phyloP scores from a whole-genome alignment of 2,329 filamentous ascomycete species.

The Epichloe scottii region DNA sequence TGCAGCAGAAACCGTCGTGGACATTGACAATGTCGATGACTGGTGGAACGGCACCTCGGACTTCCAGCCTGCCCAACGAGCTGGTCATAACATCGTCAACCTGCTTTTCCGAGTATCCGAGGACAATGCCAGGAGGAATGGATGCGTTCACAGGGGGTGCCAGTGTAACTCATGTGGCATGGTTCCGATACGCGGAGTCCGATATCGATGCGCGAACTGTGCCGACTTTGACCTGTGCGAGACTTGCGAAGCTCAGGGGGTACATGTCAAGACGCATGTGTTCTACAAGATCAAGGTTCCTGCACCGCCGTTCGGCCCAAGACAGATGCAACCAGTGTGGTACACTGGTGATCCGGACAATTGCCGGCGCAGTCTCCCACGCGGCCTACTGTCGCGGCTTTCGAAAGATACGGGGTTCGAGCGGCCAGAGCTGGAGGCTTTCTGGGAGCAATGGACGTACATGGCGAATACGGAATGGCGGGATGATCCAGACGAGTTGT shows the following conservation, averaged over 20 bases:
- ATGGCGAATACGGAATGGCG: conserved; percentile 78
- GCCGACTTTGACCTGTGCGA: conserved; percentile 94
- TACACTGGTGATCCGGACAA: conserved; percentile 78
- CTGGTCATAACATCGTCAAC: conserved; percentile 70
- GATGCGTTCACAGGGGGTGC: conserved; percentile 85
- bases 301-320: conserved; percentile 68
- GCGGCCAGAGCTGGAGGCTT: conserved; percentile 75
- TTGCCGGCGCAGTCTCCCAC: conserved; percentile 54
- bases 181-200: conserved; percentile 79
- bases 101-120: conserved; percentile 87
- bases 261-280: conserved; percentile 81
- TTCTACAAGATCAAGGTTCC: conserved; percentile 95
- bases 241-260: conserved; percentile 67
- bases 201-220: conserved; percentile 93
- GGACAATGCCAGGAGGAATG: conserved; percentile 76
- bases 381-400: conserved; percentile 53
- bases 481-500: conserved; percentile 64
- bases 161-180: conserved; percentile 83
- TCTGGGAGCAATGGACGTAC: conserved; percentile 95
- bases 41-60: conserved; percentile 37
- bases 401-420: conserved; percentile 67
- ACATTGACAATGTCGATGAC: conserved; percentile 30
- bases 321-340: conserved; percentile 71
- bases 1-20: conserved; percentile 25
- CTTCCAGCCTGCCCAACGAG: conserved; percentile 32